A percentile compares a stretch with the other conserved stretches of the same genome.
phyloP scores from a whole-genome alignment of 441 rosid species.

The Croton laevigatus region DNA sequence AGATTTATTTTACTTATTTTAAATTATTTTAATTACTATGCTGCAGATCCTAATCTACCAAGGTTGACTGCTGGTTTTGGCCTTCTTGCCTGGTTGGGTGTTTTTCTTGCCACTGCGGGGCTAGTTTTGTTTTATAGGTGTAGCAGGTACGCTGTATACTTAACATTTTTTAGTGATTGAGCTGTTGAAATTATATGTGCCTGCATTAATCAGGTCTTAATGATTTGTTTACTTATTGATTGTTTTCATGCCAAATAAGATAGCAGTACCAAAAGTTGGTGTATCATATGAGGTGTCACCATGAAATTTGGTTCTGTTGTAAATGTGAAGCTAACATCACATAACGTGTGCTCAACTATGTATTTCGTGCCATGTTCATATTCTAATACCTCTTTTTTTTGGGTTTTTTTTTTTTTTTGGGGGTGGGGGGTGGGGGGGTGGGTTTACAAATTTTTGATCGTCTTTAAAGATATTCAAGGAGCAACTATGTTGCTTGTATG shows the following conservation, averaged over 20 bases:
- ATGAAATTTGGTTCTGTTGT: background rate
- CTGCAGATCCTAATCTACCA: slow-evolving; percentile 76
- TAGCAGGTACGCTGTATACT: slow-evolving; percentile 60
- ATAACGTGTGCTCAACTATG: background rate
- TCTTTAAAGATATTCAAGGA: background rate
- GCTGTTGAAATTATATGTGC: slow-evolving; percentile 8
- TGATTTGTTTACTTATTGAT: background rate
- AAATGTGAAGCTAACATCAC: background rate
- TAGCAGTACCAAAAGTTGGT: background rate
- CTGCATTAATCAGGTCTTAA: background rate
- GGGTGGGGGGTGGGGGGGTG: too few relatives aligned
- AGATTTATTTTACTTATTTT: background rate
- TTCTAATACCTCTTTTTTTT: background rate
- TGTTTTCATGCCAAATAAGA: background rate
- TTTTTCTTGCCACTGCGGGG: slow-evolving; percentile 70
- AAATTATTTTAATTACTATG: slow-evolving; percentile 13
- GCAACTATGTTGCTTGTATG: background rate
- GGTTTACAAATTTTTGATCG: background rate
- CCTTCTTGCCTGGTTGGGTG: slow-evolving; percentile 85
- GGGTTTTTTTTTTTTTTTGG: too few relatives aligned
- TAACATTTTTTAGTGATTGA: background rate
- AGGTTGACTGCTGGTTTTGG: slow-evolving; percentile 73
- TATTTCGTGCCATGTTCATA: background rate
- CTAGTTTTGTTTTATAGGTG: slow-evolving; percentile 80
- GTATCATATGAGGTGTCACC: background rate